phyloP scores from a whole-genome alignment of 2,329 filamentous ascomycete species.

The Rachicladosporium sp. region DNA sequence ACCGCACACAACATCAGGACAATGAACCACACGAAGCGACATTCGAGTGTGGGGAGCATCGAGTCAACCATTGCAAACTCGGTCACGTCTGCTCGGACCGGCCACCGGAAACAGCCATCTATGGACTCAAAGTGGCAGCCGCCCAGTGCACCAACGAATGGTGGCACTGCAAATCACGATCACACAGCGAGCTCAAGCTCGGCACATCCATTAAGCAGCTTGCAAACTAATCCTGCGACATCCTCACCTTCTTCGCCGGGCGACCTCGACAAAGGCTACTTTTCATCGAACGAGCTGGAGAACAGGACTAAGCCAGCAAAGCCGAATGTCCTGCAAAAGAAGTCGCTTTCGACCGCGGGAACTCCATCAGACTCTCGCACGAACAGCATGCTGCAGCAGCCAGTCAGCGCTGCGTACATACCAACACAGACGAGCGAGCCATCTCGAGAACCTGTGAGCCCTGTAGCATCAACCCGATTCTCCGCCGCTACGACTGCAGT shows the following conservation, averaged over 20 bases:
- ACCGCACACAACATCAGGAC: constrained; percentile 25
- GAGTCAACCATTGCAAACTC: constrained; percentile 41
- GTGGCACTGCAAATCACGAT: too few species aligned
- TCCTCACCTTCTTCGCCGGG: constrained; percentile 21
- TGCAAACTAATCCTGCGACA: constrained; percentile 10
- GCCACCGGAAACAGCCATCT: constrained; percentile 44
- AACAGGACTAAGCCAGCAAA: constrained; percentile 52
- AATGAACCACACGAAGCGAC: constrained; percentile 70
- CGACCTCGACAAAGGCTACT: constrained; percentile 80
- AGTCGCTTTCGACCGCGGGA: constrained; percentile 32
- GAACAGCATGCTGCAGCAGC: constrained; percentile 39
- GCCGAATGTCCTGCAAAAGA: constrained; percentile 64
- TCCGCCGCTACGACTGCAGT: constrained; percentile 13
- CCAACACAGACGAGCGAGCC: neutral
- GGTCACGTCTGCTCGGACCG: constrained; percentile 15
- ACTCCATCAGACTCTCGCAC: constrained; percentile 45
- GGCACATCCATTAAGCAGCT: too few species aligned
- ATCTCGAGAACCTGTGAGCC: constrained; percentile 8
- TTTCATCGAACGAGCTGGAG: constrained; percentile 79
- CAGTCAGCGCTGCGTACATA: neutral
- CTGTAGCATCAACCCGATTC: constrained; percentile 6
- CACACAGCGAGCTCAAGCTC: too few species aligned
- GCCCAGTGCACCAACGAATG: constrained; percentile 9
- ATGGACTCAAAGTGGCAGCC: constrained; percentile 45
- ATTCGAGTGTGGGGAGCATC: constrained; percentile 80